A percentile compares a stretch with the other conserved stretches of the same genome.
Conservation (phyloP, 192 early-diverging fungal species). For the Backusella liffmaniae region DNA sequence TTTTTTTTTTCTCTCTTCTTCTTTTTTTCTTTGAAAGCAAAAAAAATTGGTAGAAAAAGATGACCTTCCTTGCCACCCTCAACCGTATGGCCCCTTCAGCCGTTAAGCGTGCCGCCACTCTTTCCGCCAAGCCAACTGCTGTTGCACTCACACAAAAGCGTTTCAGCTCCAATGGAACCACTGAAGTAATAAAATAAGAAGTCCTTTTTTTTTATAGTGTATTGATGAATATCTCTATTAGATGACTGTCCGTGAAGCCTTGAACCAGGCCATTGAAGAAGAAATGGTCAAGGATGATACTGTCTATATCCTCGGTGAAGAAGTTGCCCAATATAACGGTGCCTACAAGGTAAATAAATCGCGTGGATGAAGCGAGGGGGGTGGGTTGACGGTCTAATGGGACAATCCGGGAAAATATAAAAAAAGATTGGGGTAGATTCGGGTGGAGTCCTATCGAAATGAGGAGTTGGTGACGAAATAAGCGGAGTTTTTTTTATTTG, state of each 20-base stretch:
- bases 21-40: background rate
- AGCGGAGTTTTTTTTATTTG: background rate
- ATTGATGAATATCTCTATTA: slow-evolving; percentile 33
- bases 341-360: slow-evolving; percentile 88
- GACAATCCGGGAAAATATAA: slow-evolving; percentile 32
- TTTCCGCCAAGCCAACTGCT: slow-evolving; percentile 20
- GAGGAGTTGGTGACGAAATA: background rate
- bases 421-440: slow-evolving; percentile 19
- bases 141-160: slow-evolving; percentile 31
- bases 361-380: background rate
- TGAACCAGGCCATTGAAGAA: slow-evolving; percentile 97
- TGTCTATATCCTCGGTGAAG: slow-evolving; percentile 94
- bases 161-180: slow-evolving; percentile 30
- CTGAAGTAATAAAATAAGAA: slow-evolving; percentile 26
- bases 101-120: slow-evolving; percentile 24
- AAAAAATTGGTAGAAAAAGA: background rate
- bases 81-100: slow-evolving; percentile 32
- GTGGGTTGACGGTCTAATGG: slow-evolving; percentile 10
- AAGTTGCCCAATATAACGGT: slow-evolving; percentile 99
- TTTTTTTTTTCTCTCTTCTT: background rate
- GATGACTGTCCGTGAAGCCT: slow-evolving; percentile 96
- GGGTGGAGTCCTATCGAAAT: background rate
- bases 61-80: slow-evolving; percentile 32
- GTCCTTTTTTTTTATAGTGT: background rate
- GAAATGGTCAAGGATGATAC: slow-evolving; percentile 91